Base-by-base conservation (phyloP, 768 basidiomycete species). In the Leccinum truebloodii region DNA sequence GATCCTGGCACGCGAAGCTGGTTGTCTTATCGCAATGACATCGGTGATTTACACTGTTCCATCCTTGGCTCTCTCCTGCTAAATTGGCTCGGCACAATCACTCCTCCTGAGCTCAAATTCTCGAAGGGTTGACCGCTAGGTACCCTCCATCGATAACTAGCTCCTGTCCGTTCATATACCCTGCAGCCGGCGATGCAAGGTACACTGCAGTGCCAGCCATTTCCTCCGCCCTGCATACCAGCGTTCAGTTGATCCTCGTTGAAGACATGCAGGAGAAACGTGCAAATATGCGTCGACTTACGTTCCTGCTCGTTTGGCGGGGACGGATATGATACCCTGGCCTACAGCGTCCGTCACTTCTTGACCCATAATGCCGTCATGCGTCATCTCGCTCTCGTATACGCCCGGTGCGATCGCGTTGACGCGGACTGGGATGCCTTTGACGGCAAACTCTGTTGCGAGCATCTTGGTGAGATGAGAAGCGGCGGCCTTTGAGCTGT, bases 151-250 rank as follows among this genome's bases (percentile, higher is more conserved):
- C 91, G 37, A 92, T 81, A 18, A 86, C 75, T 48, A 94, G 80
- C 69, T 92, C 88, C 69, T 92, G 90, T 13, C 91, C 91, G 62
- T 88, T 89, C 62, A 82, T 84, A 69, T 90, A 93, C 30, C 79
- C 84, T 35, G 89, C 90, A 3, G 89, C 88, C 10, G 78, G 82
- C 10, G 90, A 90, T 7, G 83, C 87, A 6, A 94, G 81, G 70
- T 90, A 92, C 6, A 93, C 80, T 0, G 78, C 90, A 9, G 90
- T 89, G 8, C 88, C 91, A 9, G 88, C 90, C 76, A 92, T 86
- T 69, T 93, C 92, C 61, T 82, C 78, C 1, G 81, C 84, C 48
- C 90, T 92, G 55, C 13, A 39, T 34, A 54, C 16, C 50, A 55
- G 28, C 16, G 22, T 61, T 61, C 22, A 59, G n/a, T 20, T 12